Conservation (phyloP, 768 basidiomycete genomes). For the Trametopsis cervina region DNA sequence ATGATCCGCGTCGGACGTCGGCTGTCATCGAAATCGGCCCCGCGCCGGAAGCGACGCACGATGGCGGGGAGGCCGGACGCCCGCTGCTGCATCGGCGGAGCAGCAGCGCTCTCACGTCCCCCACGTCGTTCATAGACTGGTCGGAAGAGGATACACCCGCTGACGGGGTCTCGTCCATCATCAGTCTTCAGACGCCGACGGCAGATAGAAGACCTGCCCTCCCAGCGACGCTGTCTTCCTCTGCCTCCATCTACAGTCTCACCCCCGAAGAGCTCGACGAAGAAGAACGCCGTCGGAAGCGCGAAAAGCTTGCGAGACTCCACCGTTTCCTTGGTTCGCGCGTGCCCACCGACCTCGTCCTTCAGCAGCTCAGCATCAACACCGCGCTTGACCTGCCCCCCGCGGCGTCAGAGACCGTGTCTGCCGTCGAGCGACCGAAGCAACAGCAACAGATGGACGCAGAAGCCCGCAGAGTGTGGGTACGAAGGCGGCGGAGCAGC, state of each 20-base stretch:
- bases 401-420: conserved; percentile 17
- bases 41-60: conserved; percentile 13
- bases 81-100: background rate
- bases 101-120: conserved; percentile 21
- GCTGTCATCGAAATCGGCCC: conserved; percentile 19
- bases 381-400: conserved; percentile 27
- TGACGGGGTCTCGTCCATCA: conserved; percentile 27
- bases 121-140: conserved; percentile 57
- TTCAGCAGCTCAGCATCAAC: conserved; percentile 32
- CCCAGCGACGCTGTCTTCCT: conserved; percentile 38
- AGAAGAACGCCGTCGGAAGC: conserved; percentile 57
- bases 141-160: conserved; percentile 50
- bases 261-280: conserved; percentile 46
- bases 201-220: conserved; percentile 31
- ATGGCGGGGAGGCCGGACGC: conserved; percentile 10
- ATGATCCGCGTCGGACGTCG: conserved; percentile 2
- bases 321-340: conserved; percentile 83
- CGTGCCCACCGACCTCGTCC: conserved; percentile 63
- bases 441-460: conserved; percentile 21
- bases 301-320: conserved; percentile 72
- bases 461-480: conserved; percentile 30
- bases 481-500: conserved; percentile 46
- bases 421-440: conserved; percentile 18
- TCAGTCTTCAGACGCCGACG: conserved; percentile 24
- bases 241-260: conserved; percentile 13